Percentiles rank a stretch among this genome's conserved stretches.
These are phyloP conservation scores for Nicotiana tomentosiformis DNA, from an alignment of 257 asterid species.

Conservation along the genomic window DNA sequence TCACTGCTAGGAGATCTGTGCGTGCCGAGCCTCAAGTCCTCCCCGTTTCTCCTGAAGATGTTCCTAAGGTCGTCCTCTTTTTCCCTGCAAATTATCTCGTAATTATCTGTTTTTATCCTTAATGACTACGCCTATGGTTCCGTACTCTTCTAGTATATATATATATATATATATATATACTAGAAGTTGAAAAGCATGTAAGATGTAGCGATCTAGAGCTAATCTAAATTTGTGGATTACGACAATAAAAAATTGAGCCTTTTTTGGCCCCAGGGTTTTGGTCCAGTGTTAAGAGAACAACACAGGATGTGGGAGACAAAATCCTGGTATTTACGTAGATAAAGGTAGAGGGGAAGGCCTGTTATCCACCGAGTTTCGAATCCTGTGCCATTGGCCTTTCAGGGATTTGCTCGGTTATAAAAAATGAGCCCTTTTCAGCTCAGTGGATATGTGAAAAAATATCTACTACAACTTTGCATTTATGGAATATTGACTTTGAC, in stretches of 20 bases:
- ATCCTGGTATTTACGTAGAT: too few species aligned
- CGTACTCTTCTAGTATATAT: background rate
- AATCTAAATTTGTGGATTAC: background rate
- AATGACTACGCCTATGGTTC: background rate
- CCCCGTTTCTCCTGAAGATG: slow-evolving; percentile 69
- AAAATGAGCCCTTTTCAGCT: background rate
- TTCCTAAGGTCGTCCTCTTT: slow-evolving; percentile 39
- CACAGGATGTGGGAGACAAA: too few species aligned
- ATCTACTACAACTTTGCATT: background rate
- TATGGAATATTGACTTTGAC: background rate
- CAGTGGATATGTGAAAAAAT: background rate
- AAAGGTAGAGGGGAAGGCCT: too few species aligned
- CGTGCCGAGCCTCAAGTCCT: slow-evolving; percentile 42
- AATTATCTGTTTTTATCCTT: background rate
- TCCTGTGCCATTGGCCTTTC: too few species aligned
- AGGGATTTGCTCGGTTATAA: too few species aligned
- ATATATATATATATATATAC: too few species aligned
- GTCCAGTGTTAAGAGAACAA: too few species aligned
- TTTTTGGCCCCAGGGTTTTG: too few species aligned
- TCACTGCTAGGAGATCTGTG: slow-evolving; percentile 45
- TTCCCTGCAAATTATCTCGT: background rate
- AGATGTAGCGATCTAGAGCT: background rate
- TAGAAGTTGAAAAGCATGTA: background rate
- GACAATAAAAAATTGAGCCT: background rate
- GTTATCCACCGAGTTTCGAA: too few species aligned